Conservation (phyloP, 78 protist species). For the Protostelium mycophagum region DNA sequence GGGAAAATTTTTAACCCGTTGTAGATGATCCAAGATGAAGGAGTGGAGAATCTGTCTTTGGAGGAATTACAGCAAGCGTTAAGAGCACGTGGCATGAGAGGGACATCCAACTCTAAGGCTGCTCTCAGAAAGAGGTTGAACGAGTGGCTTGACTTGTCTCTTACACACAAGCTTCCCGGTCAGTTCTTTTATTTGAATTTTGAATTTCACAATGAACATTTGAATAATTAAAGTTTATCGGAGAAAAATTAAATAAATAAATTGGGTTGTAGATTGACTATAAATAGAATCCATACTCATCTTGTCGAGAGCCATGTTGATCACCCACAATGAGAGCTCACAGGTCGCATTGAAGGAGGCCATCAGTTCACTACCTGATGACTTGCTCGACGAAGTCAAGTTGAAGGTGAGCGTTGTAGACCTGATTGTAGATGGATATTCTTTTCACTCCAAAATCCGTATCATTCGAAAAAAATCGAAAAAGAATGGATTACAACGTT, state of each 20-base stretch:
- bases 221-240: too few species aligned
- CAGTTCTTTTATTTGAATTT: too few species aligned
- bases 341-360: neutral
- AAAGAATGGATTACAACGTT: too few species aligned
- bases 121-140: conserved; percentile 39
- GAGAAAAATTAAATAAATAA: too few species aligned
- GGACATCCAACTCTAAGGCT: conserved; percentile 40
- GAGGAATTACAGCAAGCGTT: conserved; percentile 67
- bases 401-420: neutral
- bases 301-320: neutral
- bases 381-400: neutral
- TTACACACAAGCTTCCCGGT: conserved; percentile 8
- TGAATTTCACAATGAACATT: too few species aligned
- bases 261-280: too few species aligned
- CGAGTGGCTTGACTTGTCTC: conserved; percentile 75
- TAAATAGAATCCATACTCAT: neutral
- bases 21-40: conserved; percentile 50
- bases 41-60: conserved; percentile 37
- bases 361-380: neutral
- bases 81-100: conserved; percentile 68
- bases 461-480: too few species aligned
- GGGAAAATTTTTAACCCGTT: too few species aligned
- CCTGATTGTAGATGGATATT: too few species aligned
- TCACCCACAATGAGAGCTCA: neutral
- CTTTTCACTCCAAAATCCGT: too few species aligned